These are phyloP conservation scores for Eucalyptus pauciflora DNA, from an alignment of 345 rosid genomes.

Conservation along the genomic window DNA sequence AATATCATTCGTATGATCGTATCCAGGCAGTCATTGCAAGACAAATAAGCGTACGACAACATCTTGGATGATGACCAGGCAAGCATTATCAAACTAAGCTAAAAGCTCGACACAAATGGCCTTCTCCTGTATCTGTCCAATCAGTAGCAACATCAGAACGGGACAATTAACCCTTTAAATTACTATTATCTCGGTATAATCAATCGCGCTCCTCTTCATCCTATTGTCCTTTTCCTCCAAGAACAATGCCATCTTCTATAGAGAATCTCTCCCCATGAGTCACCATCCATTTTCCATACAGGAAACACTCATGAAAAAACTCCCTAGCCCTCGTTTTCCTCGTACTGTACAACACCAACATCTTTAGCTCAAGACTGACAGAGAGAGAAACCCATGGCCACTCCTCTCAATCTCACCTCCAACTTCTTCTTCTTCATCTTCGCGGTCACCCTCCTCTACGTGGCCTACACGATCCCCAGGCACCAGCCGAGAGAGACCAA, in stretches of 20 bases:
- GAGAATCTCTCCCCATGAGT: background rate
- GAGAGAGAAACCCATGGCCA: background rate
- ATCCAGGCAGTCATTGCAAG: background rate
- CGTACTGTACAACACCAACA: background rate
- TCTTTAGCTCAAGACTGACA: background rate
- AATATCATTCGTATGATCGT: background rate
- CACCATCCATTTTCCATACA: background rate
- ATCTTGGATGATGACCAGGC: background rate
- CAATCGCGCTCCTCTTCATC: background rate
- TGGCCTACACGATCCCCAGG: constrained; percentile 10
- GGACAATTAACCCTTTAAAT: background rate
- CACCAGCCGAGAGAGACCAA: constrained; percentile 13
- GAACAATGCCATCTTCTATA: background rate
- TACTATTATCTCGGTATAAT: background rate
- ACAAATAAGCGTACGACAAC: background rate
- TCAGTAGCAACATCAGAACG: background rate
- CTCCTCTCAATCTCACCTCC: constrained; percentile 1
- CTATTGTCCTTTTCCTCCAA: background rate
- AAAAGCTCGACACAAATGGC: background rate
- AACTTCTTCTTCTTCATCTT: constrained; percentile 13
- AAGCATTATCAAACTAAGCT: background rate
- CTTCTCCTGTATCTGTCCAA: background rate
- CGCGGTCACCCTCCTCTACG: constrained; percentile 3
- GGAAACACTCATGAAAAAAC: background rate
- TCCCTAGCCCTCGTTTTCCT: background rate